phyloP scores from a whole-genome alignment of 441 rosid genomes.

The Jatropha podagrica region DNA sequence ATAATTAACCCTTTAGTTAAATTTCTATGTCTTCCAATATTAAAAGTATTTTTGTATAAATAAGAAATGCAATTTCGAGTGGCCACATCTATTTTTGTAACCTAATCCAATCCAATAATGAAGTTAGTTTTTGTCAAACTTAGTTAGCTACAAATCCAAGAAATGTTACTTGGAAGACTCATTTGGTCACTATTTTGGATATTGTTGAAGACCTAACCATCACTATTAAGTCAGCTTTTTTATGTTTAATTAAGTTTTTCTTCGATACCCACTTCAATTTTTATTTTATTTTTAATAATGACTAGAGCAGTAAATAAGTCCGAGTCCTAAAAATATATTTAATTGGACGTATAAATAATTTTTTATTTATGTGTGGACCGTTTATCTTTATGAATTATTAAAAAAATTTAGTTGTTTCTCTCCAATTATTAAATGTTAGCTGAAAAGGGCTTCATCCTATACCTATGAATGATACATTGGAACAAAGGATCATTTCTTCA shows the following conservation, averaged over 20 bases:
- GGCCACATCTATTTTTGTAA: background rate
- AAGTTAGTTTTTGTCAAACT: background rate
- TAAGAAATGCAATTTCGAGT: background rate
- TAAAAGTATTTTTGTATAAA: background rate
- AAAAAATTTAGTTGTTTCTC: no score
- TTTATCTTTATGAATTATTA: no score
- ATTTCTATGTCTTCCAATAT: conserved; percentile 4
- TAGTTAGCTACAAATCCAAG: background rate
- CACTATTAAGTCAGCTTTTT: background rate
- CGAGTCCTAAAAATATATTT: no score
- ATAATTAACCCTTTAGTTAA: background rate
- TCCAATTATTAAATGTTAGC: no score
- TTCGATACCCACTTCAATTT: background rate
- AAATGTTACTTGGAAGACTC: background rate
- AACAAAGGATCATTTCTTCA: no score
- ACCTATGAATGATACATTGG: no score
- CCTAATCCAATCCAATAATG: conserved; percentile 3
- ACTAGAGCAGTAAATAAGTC: background rate
- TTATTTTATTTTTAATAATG: background rate
- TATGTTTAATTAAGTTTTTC: background rate
- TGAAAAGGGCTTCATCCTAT: no score
- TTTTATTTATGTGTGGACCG: no score
- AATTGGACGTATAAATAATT: no score
- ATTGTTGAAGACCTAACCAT: background rate
- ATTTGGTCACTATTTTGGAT: conserved; percentile 5